phyloP scores from a whole-genome alignment of 75 land plant species.

The Chamaecyparis obtusa region DNA sequence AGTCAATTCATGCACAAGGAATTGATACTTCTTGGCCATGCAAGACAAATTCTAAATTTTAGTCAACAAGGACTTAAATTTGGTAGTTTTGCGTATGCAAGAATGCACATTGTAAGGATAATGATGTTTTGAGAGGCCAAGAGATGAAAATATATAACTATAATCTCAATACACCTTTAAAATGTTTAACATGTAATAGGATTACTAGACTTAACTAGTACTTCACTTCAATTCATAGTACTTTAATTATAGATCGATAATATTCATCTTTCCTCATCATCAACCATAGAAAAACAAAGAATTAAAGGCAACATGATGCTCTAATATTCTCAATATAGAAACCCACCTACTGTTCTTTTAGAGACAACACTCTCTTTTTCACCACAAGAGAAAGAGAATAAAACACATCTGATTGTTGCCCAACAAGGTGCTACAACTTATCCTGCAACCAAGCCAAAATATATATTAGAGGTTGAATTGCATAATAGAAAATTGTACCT shows the following conservation, averaged over 20 bases:
- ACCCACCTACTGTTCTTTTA: conserved; percentile 71
- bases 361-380: conserved; percentile 58
- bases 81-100: not conserved
- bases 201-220: not conserved
- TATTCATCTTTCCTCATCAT: not conserved
- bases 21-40: not conserved
- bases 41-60: not conserved
- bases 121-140: not conserved
- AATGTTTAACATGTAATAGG: not conserved
- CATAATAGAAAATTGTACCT: not conserved
- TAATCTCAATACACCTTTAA: too few relatives aligned
- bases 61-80: too few relatives aligned
- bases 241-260: not conserved
- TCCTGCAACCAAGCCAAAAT: conserved; percentile 28
- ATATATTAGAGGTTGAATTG: not conserved
- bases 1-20: not conserved
- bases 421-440: conserved; percentile 64
- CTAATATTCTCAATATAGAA: not conserved
- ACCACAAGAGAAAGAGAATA: conserved; percentile 61
- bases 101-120: not conserved
- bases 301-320: not conserved
- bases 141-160: too few relatives aligned
- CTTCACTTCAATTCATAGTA: not conserved
- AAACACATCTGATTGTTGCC: conserved; percentile 58
- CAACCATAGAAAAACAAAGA: not conserved